Base-by-base conservation (phyloP, 371 early-diverging fungal species). In the Mucor piriformis region DNA sequence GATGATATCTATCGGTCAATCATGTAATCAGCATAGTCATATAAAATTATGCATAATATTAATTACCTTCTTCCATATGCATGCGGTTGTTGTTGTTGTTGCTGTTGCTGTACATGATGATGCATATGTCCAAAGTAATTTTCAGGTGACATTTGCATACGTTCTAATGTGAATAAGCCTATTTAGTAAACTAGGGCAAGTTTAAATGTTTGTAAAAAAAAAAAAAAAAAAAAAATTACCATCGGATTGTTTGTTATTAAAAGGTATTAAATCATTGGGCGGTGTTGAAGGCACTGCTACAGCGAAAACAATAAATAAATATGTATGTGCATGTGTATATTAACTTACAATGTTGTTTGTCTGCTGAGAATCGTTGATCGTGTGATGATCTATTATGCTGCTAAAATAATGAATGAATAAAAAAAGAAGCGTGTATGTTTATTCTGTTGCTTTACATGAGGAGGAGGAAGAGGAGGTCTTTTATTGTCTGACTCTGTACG, bases 31-130 rank as follows among this genome's bases (percentile, higher is more conserved):
- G 18, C 18, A 18, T 4, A n/a, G 5, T 42, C 18, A 18, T 16
- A 18, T 3, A 42, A 18, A 18, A 29, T 29, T 18, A 42, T 42
- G 42, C 42, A 42, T 42, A 16, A 18, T 42, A 42, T 18, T 42
- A 42, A 42, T 42, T 42, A 42, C 42, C 42, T 42, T 42, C 18
- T 42, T 42, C 42, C 42, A 42, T 42, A 42, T 42, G 42, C 18
- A 42, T 54, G 48, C 27, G 25, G 46, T 10, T 21, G 46, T 23
- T 44, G 46, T 27, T 29, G 37, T 51, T 60, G 60, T 29, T 29
- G 46, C 4, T 46, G 46, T 20, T 46, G 18, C 15, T 46, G 16
- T 46, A 29, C 29, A 29, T 46, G 46, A 13, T 46, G 46, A 24
- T 46, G 42, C 42, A 42, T 42, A 16, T 42, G 42, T 42, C 42